Percentiles rank a stretch among this genome's conserved stretches.
These are phyloP conservation scores for Maudiozyma turicensis DNA, from an alignment of 805 yeast genomes.

Conservation along the genomic window DNA sequence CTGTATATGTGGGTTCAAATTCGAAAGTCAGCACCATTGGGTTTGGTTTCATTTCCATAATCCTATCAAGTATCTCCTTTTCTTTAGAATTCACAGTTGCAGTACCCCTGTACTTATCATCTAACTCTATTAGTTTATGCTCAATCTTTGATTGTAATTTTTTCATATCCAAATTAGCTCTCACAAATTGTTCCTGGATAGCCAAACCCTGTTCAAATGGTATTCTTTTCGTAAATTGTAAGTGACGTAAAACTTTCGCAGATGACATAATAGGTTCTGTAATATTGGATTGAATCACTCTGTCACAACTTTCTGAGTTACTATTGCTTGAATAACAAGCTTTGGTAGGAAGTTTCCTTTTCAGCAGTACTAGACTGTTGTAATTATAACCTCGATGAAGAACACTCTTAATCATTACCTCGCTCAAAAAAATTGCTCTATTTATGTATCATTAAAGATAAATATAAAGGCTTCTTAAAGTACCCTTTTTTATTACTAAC, in stretches of 20 bases:
- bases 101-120: conserved; percentile 29
- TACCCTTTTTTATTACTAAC: too few relatives aligned
- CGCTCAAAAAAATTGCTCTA: too few relatives aligned
- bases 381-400: too few relatives aligned
- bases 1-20: conserved; percentile 79
- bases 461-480: too few relatives aligned
- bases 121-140: conserved; percentile 32
- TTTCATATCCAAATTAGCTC: conserved; percentile 50
- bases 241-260: conserved; percentile 33
- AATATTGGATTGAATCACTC: not conserved
- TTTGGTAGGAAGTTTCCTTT: not conserved
- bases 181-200: conserved; percentile 48
- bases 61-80: conserved; percentile 34
- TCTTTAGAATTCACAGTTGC: conserved; percentile 38
- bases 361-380: too few relatives aligned
- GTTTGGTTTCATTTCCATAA: conserved; percentile 41
- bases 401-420: too few relatives aligned
- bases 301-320: not conserved
- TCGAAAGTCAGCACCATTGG: conserved; percentile 77
- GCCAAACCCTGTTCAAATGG: conserved; percentile 41
- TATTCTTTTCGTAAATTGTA: conserved; percentile 32
- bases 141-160: conserved; percentile 40
- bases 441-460: too few relatives aligned
- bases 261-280: conserved; percentile 29
- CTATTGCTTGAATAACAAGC: not conserved